Base-by-base conservation (phyloP, 2,329 filamentous ascomycete species). In the Westerdykella sp. region DNA sequence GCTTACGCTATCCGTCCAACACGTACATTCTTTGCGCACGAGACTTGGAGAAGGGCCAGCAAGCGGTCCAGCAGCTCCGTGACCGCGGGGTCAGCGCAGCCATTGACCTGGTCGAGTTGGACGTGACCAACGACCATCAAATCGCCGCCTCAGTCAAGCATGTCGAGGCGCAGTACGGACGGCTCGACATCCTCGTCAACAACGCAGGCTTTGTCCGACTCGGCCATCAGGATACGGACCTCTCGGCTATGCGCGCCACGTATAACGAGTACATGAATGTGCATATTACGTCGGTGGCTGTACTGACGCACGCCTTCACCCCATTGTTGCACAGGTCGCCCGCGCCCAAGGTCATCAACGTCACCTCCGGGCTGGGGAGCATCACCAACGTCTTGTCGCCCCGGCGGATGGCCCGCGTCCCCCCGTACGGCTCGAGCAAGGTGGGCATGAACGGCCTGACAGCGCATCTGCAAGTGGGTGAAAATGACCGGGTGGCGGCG, bases 161-260 rank as follows among this genome's bases (percentile, higher is more conserved):
- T 21, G 48, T 68, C 14, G 54, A 50, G 44, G 34, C 54, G 10
- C 53, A 59, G 4, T 62, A 52, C 25, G 54, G 51, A 25, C 53
- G 46, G n/a, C 76, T 95, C 56, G 86, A 94, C 69, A 85, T 94
- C 44, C 71, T 95, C 32, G 70, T 95, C 71, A 94, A 95, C 75
- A 94, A 94, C 65, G 88, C 89, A 22, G 88, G 87, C n/a, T 34
- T 34, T 6, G 18, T 21, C 18, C 18, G 18, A 21, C 18, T 21
- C 6, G 18, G 18, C 4, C 18, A 21, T 21, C 18, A 21, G 18
- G 18, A 21, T 21, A 21, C 18, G 18, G 18, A 21, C 18, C 18
- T 21, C 18, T 4, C 18, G 18, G 18, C 18, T 6, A 21, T 21
- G 18, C 18, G 18, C 18, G 18, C 18, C 18, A 21, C 18, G 18